These are phyloP conservation scores for Xylaria scruposa DNA, from an alignment of 495 filamentous ascomycete genomes.

Conservation along the genomic window DNA sequence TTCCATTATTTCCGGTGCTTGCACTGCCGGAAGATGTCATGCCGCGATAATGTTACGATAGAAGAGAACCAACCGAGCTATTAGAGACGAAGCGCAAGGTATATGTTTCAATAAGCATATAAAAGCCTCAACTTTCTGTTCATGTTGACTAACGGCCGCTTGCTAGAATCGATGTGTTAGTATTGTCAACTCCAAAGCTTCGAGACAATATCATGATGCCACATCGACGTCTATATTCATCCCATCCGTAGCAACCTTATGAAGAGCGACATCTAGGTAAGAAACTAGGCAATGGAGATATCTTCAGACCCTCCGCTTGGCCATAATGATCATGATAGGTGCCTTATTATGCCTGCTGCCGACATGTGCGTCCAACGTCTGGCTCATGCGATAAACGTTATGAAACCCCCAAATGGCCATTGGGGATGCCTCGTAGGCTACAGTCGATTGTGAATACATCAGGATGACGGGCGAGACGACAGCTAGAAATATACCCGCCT, in stretches of 20 bases:
- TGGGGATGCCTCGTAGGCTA: not conserved
- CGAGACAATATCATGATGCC: not conserved
- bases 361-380: not conserved
- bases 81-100: not conserved
- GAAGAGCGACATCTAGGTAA: not conserved
- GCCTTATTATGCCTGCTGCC: not conserved
- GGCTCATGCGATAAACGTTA: not conserved
- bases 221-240: not conserved
- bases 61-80: not conserved
- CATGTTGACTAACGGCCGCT: not conserved
- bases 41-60: not conserved
- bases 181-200: not conserved
- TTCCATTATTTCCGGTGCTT: not conserved
- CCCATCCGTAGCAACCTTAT: not conserved
- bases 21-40: not conserved
- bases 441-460: not conserved
- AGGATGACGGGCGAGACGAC: not conserved
- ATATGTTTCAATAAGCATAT: not conserved
- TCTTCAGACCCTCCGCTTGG: not conserved
- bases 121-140: not conserved
- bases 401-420: not conserved
- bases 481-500: not conserved
- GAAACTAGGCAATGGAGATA: not conserved
- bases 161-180: not conserved
- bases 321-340: not conserved